These are phyloP conservation scores for Conticribra weissflogii DNA, from an alignment of 108 stramenopile species.

Conservation along the genomic window DNA sequence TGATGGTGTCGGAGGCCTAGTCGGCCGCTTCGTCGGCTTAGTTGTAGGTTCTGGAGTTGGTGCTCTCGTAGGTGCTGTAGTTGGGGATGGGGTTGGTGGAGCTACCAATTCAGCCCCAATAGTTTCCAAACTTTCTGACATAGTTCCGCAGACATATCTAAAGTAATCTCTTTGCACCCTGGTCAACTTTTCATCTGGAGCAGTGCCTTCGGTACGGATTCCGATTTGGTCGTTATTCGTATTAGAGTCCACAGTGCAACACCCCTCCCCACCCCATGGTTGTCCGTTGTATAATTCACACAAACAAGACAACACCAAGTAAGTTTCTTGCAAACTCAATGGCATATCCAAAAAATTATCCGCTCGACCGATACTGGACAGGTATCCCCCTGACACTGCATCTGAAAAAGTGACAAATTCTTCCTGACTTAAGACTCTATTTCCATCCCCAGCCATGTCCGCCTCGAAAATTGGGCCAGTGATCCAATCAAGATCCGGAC, in stretches of 20 bases:
- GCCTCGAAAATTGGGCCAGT: slow-evolving; percentile 15
- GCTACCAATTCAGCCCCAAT: slow-evolving; percentile 16
- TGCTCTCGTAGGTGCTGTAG: slow-evolving; percentile 6
- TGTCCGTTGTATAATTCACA: slow-evolving; percentile 28
- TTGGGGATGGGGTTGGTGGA: slow-evolving; percentile 20
- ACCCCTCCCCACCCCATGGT: slow-evolving; percentile 17
- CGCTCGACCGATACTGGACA: slow-evolving; percentile 7
- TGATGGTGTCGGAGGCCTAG: slow-evolving; percentile 1
- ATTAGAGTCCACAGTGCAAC: slow-evolving; percentile 11
- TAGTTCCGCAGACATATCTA: slow-evolving; percentile 40
- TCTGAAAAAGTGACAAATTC: slow-evolving; percentile 37
- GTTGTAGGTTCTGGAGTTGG: slow-evolving; percentile 12
- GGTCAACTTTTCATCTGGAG: slow-evolving; percentile 15
- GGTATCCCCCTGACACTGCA: slow-evolving; percentile 32
- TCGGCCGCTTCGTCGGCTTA: slow-evolving; percentile 4
- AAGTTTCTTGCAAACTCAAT: slow-evolving; percentile 23
- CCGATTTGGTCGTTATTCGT: slow-evolving; percentile 13
- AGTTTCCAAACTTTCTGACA: slow-evolving; percentile 22
- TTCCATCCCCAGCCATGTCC: slow-evolving; percentile 29
- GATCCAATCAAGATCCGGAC: slow-evolving; percentile 29
- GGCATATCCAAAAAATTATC: slow-evolving; percentile 30
- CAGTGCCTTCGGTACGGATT: slow-evolving; percentile 33
- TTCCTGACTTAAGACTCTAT: slow-evolving; percentile 30
- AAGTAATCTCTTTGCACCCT: slow-evolving; percentile 19
- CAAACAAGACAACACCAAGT: slow-evolving; percentile 31